Evolutionary conservation across 768 basidiomycete species (phyloP), one percentile per base, ranked within the genome.

Genomic region (Tephrocybe sp.): DNA sequence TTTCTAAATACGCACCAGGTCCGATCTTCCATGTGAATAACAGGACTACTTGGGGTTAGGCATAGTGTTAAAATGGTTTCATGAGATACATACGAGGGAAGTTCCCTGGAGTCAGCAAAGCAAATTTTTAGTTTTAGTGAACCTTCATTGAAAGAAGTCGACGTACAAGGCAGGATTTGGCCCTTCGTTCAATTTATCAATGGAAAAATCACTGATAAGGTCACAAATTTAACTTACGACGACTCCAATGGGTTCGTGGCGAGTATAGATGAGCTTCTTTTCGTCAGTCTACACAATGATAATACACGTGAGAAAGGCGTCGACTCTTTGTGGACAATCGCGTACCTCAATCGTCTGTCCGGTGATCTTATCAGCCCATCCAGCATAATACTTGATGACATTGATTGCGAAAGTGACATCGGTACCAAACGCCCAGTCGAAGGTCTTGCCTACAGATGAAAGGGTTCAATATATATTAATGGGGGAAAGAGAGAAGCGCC

Each of bases 11-110:
- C 53, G n/a, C 59, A 65, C 86, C 90, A 5, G 92, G 90, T 0
- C 77, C 90, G 45, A 91, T 63, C 67, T 92, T 93, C 86, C 86
- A 88, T 3, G 77, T 62, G 51, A 85, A 68, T 82, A 92, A 87
- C 43, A 73, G 61, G 50, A 78, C 75, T 72, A 62, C 1, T 30
- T 53, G 50, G 56, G 63, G 63, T 69, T 5, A 35, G 13, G 3
- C 31, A 34, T 26, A 11, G 20, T 11, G 14, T n/a, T n/a, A 30
- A 4, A 13, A 10, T 5, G 17, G 35, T 36, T 17, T 11, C 2
- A 35, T 10, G 26, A 30, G 23, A 4, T 8, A 53, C 70, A 30
- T 58, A 76, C 75, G 67, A 63, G 81, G 82, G 70, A 80, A 84
- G 68, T 85, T 87, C 86, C 85, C 84, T 60, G 74, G 72, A 35